Evolutionary conservation across 805 yeast species (phyloP).

Genomic region (Suhomyces kilbournensis): DNA sequence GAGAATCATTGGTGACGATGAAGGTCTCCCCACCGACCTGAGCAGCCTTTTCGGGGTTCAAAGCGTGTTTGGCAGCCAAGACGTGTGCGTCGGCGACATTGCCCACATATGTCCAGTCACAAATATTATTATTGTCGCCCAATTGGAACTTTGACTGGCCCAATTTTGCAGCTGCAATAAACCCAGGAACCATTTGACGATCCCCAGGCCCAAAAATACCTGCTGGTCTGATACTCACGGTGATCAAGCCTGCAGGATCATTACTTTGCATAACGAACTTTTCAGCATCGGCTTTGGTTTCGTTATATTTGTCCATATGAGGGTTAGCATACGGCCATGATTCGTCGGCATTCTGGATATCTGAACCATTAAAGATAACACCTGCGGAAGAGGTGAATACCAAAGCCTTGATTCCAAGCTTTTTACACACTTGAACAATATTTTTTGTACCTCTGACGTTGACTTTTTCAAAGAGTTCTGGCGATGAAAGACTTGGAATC

Average conservation of each 20-base stretch:
- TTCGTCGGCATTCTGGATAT: conserved; percentile 89
- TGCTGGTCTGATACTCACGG: conserved; percentile 92
- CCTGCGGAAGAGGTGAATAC: conserved; percentile 98
- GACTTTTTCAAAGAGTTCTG: conserved; percentile 80
- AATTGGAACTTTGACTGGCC: conserved; percentile 92
- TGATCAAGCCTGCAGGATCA: conserved; percentile 53
- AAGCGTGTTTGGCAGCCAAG: conserved; percentile 76
- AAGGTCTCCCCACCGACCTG: conserved; percentile 80
- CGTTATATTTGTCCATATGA: conserved; percentile 96
- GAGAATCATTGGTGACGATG: conserved; percentile 90
- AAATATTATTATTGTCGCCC: conserved; percentile 90
- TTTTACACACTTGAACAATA: conserved; percentile 61
- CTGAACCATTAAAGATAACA: conserved; percentile 94
- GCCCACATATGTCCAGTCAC: conserved; percentile 98
- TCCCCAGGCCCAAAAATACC: conserved; percentile 99
- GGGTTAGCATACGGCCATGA: conserved; percentile 86
- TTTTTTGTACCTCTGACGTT: conserved; percentile 87
- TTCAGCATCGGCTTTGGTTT: conserved; percentile 92
- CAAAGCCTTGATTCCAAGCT: conserved; percentile 54
- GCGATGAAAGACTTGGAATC: conserved; percentile 74
- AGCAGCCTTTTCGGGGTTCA: conserved; percentile 42
- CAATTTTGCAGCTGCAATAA: conserved; percentile 72
- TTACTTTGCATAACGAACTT: conserved; percentile 73
- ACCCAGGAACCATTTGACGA: conserved; percentile 91
- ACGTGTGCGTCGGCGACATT: conserved; percentile 97